phyloP scores from a whole-genome alignment of 73 alveolate genomes.

The Symbiodinium natans region DNA sequence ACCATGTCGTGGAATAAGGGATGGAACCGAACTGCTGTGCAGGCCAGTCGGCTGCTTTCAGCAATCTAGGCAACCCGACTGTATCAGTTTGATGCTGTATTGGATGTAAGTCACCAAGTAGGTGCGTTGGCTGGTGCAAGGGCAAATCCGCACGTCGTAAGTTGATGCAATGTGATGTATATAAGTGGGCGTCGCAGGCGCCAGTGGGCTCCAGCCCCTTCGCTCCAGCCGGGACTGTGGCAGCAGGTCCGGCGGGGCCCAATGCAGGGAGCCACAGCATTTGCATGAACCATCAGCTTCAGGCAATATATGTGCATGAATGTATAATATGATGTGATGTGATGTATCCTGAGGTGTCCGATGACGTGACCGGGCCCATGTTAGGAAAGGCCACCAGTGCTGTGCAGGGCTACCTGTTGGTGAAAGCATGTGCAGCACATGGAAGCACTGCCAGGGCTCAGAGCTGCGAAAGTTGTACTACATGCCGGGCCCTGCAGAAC shows the following conservation, averaged over 20 bases:
- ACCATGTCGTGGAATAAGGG: constrained; percentile 69
- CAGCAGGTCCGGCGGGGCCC: background rate
- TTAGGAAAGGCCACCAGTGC: too few species aligned
- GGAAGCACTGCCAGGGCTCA: too few species aligned
- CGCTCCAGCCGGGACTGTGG: constrained; percentile 39
- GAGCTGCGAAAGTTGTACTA: constrained; percentile 75
- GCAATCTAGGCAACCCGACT: too few species aligned
- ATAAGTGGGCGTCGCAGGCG: constrained; percentile 53
- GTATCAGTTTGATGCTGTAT: background rate
- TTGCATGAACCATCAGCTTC: too few species aligned
- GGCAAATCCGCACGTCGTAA: background rate
- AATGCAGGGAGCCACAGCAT: too few species aligned
- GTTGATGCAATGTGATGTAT: too few species aligned
- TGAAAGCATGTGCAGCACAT: too few species aligned
- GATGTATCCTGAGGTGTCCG: constrained; percentile 44
- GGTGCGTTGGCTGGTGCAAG: background rate
- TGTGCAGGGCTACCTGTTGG: too few species aligned
- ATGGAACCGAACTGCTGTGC: constrained; percentile 11
- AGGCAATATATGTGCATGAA: too few species aligned
- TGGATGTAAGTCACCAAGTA: background rate
- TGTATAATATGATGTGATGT: too few species aligned
- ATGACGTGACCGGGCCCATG: constrained; percentile 63
- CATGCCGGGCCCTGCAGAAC: too few species aligned
- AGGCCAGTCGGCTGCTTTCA: background rate
- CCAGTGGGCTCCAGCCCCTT: constrained; percentile 79